These are phyloP conservation scores for Claviceps citrina DNA, from an alignment of 2,329 filamentous ascomycete species.

Conservation along the genomic window DNA sequence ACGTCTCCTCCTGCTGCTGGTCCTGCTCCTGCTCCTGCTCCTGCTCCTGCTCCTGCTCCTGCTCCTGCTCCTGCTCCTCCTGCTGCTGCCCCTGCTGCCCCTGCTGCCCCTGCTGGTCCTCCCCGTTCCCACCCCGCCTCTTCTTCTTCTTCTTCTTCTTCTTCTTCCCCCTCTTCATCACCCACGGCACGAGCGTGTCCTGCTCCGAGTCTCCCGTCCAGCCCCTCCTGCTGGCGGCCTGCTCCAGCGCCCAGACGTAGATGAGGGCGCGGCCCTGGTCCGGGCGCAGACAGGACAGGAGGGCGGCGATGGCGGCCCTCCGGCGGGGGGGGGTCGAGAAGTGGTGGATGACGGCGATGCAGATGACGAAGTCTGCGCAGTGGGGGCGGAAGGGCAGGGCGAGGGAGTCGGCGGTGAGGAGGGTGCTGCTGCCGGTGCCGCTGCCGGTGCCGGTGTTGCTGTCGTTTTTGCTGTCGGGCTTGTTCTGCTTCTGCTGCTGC, in stretches of 20 bases:
- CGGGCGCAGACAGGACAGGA: conserved; percentile 50
- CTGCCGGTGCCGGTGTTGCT: conserved; percentile 20
- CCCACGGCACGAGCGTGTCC: conserved; percentile 94
- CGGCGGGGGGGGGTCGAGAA: conserved; percentile 64
- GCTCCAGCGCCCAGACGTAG: conserved; percentile 93
- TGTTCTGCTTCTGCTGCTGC: background rate
- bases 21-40: background rate
- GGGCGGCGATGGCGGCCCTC: conserved; percentile 52
- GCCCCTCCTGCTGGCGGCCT: conserved; percentile 68
- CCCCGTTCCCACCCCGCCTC: conserved; percentile 13
- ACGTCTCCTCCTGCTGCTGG: conserved; percentile 36
- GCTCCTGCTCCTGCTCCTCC: background rate
- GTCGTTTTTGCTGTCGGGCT: background rate
- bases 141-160: background rate
- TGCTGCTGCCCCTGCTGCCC: no score
- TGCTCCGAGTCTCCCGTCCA: conserved; percentile 76
- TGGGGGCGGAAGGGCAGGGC: conserved; percentile 57
- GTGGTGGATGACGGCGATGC: conserved; percentile 89
- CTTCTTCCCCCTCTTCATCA: conserved; percentile 35
- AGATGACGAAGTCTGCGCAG: conserved; percentile 68
- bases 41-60: background rate
- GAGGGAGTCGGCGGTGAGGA: conserved; percentile 68
- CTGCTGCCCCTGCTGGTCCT: conserved; percentile 21
- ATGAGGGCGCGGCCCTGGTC: conserved; percentile 56
- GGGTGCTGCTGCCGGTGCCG: conserved; percentile 32